A percentile compares a stretch with the other conserved stretches of the same genome.
Conservation (phyloP, 192 early-diverging fungal genomes). For the Umbelopsis sp. region DNA sequence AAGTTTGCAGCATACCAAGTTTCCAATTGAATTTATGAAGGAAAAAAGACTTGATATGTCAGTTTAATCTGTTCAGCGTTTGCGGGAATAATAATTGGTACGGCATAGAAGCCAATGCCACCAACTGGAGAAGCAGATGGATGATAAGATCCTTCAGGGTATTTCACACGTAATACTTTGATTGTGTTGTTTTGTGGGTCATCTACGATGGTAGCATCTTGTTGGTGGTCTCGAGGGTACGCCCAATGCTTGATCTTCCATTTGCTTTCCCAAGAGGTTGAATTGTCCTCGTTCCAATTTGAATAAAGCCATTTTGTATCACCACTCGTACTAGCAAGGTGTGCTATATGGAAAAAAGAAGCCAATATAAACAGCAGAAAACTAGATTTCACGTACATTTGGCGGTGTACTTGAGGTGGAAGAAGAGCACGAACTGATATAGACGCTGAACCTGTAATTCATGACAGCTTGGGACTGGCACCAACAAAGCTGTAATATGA, state of each 20-base stretch:
- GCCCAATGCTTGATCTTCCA: background rate
- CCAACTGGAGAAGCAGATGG: background rate
- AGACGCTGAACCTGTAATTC: too few species aligned
- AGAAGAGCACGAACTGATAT: too few species aligned
- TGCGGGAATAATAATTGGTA: background rate
- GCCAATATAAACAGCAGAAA: too few species aligned
- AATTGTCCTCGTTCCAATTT: background rate
- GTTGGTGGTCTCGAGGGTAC: background rate
- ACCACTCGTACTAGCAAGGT: too few species aligned
- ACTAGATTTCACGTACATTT: too few species aligned
- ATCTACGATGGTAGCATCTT: background rate
- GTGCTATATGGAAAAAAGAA: too few species aligned
- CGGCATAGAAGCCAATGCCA: constrained; percentile 16
- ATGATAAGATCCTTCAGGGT: constrained; percentile 13
- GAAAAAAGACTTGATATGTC: constrained; percentile 35
- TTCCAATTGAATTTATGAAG: constrained; percentile 41
- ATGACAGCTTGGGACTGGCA: too few species aligned
- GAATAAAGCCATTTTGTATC: background rate
- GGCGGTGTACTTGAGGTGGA: too few species aligned
- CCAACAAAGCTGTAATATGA: too few species aligned
- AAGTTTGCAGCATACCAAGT: constrained; percentile 17
- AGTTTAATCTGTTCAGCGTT: background rate
- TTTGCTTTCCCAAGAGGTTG: background rate
- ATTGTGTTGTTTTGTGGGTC: background rate
- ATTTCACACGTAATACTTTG: constrained; percentile 14